These are phyloP conservation scores for Kluyveromyces nonfermentans DNA, from an alignment of 805 yeast genomes.

Conservation along the genomic window DNA sequence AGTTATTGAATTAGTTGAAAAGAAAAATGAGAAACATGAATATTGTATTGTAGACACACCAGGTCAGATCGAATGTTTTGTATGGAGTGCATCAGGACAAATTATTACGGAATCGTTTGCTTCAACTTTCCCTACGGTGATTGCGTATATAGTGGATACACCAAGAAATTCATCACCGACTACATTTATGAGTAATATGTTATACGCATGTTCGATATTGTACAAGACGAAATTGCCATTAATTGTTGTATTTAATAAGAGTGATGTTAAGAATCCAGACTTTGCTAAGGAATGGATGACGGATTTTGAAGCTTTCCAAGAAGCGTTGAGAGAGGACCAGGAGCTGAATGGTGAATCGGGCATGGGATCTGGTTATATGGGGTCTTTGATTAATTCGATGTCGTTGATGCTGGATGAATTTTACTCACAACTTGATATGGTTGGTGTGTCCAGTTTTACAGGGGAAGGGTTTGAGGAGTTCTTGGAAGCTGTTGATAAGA, in stretches of 20 bases:
- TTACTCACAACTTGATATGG: constrained; percentile 85
- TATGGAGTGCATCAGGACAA: constrained; percentile 97
- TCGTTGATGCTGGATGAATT: constrained; percentile 93
- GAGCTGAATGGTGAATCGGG: constrained; percentile 52
- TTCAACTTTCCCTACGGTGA: constrained; percentile 87
- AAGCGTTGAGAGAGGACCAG: constrained; percentile 57
- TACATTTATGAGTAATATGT: constrained; percentile 96
- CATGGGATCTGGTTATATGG: constrained; percentile 76
- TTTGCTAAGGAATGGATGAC: constrained; percentile 97
- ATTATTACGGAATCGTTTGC: constrained; percentile 96
- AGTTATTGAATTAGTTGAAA: constrained; percentile 77
- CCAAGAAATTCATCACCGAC: constrained; percentile 93
- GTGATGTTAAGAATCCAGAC: constrained; percentile 75
- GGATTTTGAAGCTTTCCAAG: constrained; percentile 87
- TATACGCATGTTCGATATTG: constrained; percentile 92
- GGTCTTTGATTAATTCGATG: constrained; percentile 88
- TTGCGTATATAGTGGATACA: constrained; percentile 93
- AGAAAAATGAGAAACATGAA: constrained; percentile 44
- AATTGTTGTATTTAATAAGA: constrained; percentile 93
- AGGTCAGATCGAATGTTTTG: constrained; percentile 97
- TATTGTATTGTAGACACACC: constrained; percentile 93
- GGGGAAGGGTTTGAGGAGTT: constrained; percentile 94
- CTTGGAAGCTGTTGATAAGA: constrained; percentile 70
- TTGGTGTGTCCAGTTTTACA: constrained; percentile 84
- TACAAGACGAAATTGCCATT: constrained; percentile 95